A percentile compares a stretch with the other conserved stretches of the same genome.
phyloP scores from a whole-genome alignment of 208 protist species.

The Trypanosoma avium region DNA sequence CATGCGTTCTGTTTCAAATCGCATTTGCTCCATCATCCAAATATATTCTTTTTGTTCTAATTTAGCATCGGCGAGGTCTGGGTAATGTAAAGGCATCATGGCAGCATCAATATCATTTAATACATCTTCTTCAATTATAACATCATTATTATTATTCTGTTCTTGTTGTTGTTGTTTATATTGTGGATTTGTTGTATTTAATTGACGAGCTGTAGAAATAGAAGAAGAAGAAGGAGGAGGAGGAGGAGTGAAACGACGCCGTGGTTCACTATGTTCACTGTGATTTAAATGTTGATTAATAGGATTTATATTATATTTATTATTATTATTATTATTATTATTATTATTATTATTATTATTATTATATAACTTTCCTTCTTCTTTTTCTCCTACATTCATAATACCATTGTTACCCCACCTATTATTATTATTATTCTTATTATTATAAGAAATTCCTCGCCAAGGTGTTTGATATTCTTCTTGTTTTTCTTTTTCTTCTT shows the following conservation, averaged over 20 bases:
- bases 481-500: not conserved
- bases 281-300: not conserved
- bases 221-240: not conserved
- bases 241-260: not conserved
- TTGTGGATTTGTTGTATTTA: not conserved
- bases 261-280: not conserved
- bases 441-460: not conserved
- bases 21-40: constrained; percentile 66
- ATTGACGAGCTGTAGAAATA: not conserved
- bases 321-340: not conserved
- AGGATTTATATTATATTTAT: not conserved
- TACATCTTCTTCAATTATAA: constrained; percentile 9
- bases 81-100: constrained; percentile 1
- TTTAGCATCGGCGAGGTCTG: constrained; percentile 15
- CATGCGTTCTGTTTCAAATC: constrained; percentile 63
- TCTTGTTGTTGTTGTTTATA: not conserved
- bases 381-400: not conserved
- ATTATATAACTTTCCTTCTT: not conserved
- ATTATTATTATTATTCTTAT: constrained; percentile 2
- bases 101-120: constrained; percentile 4
- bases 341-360: not conserved
- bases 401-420: not conserved
- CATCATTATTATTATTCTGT: not conserved
- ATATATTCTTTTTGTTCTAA: constrained; percentile 49
- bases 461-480: not conserved